phyloP scores from a whole-genome alignment of 2,329 filamentous ascomycete species.

The Cadophora gregata region DNA sequence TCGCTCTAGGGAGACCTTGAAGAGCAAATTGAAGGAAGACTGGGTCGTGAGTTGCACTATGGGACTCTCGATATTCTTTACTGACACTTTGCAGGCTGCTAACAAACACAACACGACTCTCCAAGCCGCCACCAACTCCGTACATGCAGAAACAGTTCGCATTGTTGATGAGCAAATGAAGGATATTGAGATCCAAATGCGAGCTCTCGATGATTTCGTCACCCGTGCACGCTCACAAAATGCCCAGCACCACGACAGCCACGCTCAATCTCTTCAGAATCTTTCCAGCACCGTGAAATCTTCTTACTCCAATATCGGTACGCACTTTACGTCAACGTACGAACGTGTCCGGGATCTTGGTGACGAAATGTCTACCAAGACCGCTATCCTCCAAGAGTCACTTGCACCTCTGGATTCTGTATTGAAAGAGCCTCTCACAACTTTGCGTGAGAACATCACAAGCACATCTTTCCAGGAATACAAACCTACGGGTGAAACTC shows the following conservation, averaged over 20 bases:
- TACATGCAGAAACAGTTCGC: constrained; percentile 87
- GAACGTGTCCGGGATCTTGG: constrained; percentile 72
- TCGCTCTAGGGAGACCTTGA: constrained; percentile 77
- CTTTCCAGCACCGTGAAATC: constrained; percentile 73
- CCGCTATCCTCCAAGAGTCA: constrained; percentile 61
- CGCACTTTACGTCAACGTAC: constrained; percentile 72
- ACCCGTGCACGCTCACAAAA: constrained; percentile 82
- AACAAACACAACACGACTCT: constrained; percentile 84
- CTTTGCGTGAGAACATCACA: constrained; percentile 73
- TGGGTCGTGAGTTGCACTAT: constrained; percentile 72
- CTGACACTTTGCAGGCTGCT: constrained; percentile 58
- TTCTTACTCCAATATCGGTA: constrained; percentile 74
- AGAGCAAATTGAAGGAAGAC: constrained; percentile 83
- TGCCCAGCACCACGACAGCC: constrained; percentile 73
- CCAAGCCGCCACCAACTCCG: constrained; percentile 80
- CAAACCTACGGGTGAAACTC: constrained; percentile 82
- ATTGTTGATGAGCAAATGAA: constrained; percentile 90
- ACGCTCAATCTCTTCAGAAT: constrained; percentile 67
- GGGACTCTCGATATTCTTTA: neutral
- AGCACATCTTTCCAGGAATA: constrained; percentile 77
- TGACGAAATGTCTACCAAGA: constrained; percentile 67
- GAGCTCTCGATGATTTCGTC: constrained; percentile 89
- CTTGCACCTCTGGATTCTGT: constrained; percentile 66
- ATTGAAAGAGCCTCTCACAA: constrained; percentile 71
- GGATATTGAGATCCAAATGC: constrained; percentile 88